These are phyloP conservation scores for Salix koriyanagi DNA, from an alignment of 345 rosid genomes.

Conservation along the genomic window DNA sequence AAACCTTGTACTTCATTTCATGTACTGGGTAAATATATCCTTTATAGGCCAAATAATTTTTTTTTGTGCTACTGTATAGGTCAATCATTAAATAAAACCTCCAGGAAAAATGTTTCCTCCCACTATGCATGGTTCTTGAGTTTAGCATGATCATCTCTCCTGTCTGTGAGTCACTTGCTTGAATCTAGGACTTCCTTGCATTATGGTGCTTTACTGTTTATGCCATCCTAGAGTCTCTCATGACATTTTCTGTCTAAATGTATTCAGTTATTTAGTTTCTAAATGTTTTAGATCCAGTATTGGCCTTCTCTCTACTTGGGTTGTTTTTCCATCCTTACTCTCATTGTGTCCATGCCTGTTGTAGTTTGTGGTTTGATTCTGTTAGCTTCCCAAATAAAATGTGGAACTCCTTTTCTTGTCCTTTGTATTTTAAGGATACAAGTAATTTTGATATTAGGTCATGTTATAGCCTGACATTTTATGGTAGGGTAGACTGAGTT, in stretches of 20 bases:
- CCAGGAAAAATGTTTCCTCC: too few species aligned
- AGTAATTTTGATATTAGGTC: background rate
- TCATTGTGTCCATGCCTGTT: background rate
- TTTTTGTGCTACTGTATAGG: too few species aligned
- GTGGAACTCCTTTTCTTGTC: background rate
- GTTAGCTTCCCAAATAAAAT: background rate
- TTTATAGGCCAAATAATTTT: too few species aligned
- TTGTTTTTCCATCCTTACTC: conserved; percentile 5
- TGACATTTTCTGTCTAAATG: background rate
- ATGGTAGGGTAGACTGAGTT: conserved; percentile 10
- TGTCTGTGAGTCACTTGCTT: background rate
- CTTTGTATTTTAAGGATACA: background rate
- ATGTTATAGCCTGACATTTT: background rate
- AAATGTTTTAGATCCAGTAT: background rate
- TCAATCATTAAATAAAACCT: too few species aligned
- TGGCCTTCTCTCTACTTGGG: background rate
- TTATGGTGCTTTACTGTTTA: background rate
- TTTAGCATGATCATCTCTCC: background rate
- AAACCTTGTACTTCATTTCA: too few species aligned
- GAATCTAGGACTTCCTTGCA: background rate
- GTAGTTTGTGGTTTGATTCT: background rate
- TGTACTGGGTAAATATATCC: too few species aligned
- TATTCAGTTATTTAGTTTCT: background rate
- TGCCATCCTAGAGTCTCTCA: background rate
- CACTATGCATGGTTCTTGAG: background rate